Evolutionary conservation across 192 early-diverging fungal species (phyloP).

Genomic region (Podila verticillata): DNA sequence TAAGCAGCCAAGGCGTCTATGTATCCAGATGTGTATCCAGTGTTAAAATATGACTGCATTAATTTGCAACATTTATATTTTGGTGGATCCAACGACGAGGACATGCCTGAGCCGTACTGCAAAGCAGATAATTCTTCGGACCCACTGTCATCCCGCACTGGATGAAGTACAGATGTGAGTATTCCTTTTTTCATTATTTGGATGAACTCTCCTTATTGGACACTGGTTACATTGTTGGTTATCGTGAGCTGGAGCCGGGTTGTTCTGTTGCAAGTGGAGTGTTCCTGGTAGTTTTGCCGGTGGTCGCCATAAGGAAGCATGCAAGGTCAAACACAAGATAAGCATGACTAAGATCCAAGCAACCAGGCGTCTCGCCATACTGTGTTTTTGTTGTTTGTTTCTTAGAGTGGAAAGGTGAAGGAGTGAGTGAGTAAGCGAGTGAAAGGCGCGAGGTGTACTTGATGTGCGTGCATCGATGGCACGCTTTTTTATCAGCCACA

Average conservation of each 20-base stretch:
- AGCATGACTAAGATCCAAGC: not conserved
- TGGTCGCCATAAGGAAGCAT: not conserved
- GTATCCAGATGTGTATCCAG: not conserved
- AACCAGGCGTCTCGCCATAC: not conserved
- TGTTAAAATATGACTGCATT: not conserved
- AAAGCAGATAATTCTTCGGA: not conserved
- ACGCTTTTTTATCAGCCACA: no score
- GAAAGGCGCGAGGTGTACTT: no score
- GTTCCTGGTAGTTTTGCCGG: not conserved
- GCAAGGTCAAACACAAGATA: not conserved
- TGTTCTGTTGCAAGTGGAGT: not conserved
- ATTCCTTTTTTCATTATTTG: not conserved
- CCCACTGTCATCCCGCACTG: no score
- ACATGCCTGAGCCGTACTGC: not conserved
- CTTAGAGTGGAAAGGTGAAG: not conserved
- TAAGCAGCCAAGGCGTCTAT: conserved; percentile 36
- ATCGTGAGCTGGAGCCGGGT: not conserved
- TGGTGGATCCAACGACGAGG: not conserved
- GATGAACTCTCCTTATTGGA: not conserved
- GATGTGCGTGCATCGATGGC: no score
- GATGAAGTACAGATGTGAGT: no score
- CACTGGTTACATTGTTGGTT: not conserved
- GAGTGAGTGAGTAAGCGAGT: not conserved
- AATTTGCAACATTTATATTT: not conserved
- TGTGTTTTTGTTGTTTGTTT: not conserved